A percentile compares a stretch with the other conserved stretches of the same genome.
phyloP scores from a whole-genome alignment of 345 rosid species.

The Euphorbia tirucalli region DNA sequence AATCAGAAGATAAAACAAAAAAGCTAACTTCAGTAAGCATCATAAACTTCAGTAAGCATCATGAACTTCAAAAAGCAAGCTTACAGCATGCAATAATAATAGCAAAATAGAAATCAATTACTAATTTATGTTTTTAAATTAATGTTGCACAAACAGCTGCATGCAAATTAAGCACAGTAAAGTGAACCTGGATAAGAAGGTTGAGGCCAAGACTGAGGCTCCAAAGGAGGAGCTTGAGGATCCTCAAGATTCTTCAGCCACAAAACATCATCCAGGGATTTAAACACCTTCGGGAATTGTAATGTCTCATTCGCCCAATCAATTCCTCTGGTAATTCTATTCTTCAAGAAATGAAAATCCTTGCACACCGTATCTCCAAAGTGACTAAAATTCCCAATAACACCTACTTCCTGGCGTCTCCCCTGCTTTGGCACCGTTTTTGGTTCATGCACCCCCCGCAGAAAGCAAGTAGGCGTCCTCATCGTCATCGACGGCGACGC shows the following conservation, averaged over 20 bases:
- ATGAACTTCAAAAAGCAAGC: too few species aligned
- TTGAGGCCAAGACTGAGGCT: conserved; percentile 59
- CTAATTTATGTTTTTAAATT: too few species aligned
- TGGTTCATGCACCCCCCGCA: conserved; percentile 4
- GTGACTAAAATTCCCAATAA: conserved; percentile 53
- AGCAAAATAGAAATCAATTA: too few species aligned
- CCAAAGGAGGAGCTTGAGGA: conserved; percentile 34
- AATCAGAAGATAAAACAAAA: too few species aligned
- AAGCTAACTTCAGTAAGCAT: too few species aligned
- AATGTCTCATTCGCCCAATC: conserved; percentile 68
- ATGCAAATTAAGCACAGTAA: not conserved
- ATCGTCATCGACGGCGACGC: conserved; percentile 11
- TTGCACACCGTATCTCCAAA: conserved; percentile 56
- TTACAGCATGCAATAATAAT: too few species aligned
- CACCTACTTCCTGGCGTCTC: conserved; percentile 22
- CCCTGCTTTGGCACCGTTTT: conserved; percentile 32
- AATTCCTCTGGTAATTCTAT: conserved; percentile 52
- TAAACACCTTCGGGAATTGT: conserved; percentile 58
- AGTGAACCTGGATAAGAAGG: conserved; percentile 68
- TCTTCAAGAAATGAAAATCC: conserved; percentile 61
- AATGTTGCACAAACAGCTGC: not conserved
- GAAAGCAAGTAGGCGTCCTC: conserved; percentile 17
- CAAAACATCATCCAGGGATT: conserved; percentile 52
- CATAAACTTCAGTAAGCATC: too few species aligned
- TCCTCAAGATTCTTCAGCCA: conserved; percentile 86